phyloP scores from a whole-genome alignment of 1,139 yeast genomes.

The Pichia sp. region DNA sequence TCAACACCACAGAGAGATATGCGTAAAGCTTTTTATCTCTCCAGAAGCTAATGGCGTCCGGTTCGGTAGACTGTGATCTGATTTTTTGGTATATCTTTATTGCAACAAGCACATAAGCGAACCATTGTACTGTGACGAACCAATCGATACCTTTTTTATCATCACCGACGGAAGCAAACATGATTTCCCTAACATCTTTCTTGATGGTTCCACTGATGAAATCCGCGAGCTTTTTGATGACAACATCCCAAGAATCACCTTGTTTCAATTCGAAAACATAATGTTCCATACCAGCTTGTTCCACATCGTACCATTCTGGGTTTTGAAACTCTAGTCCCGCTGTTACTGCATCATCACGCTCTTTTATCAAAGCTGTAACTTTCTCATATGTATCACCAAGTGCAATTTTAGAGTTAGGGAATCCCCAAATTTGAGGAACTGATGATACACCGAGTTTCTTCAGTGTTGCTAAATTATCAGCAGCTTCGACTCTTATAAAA shows the following conservation, averaged over 20 bases:
- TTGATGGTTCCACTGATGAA: conserved; percentile 8
- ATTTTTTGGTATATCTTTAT: conserved; percentile 9
- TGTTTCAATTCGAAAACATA: conserved; percentile 10
- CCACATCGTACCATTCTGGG: conserved; percentile 9
- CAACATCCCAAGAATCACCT: conserved; percentile 13
- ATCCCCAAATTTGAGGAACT: conserved; percentile 60
- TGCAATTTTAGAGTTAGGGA: conserved; percentile 35
- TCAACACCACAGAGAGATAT: conserved; percentile 33
- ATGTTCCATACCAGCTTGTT: conserved; percentile 17
- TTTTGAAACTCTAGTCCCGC: conserved; percentile 3
- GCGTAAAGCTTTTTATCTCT: conserved; percentile 22
- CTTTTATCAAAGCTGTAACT: conserved; percentile 27
- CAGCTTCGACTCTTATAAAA: conserved; percentile 47
- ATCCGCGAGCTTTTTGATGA: conserved; percentile 7
- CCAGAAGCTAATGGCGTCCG: conserved; percentile 2
- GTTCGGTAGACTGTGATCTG: not conserved
- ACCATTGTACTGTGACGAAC: conserved; percentile 6
- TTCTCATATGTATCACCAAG: conserved; percentile 9
- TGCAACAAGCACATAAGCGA: conserved; percentile 6
- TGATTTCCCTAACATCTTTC: conserved; percentile 7
- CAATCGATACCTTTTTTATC: conserved; percentile 3
- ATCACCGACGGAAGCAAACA: conserved; percentile 1
- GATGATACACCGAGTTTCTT: conserved; percentile 35
- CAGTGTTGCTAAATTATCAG: conserved; percentile 35
- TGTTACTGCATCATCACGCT: conserved; percentile 21